A percentile compares a stretch with the other conserved stretches of the same genome.
Evolutionary conservation across 768 basidiomycete genomes (phyloP).

Genomic region (Trametes coccinea): DNA sequence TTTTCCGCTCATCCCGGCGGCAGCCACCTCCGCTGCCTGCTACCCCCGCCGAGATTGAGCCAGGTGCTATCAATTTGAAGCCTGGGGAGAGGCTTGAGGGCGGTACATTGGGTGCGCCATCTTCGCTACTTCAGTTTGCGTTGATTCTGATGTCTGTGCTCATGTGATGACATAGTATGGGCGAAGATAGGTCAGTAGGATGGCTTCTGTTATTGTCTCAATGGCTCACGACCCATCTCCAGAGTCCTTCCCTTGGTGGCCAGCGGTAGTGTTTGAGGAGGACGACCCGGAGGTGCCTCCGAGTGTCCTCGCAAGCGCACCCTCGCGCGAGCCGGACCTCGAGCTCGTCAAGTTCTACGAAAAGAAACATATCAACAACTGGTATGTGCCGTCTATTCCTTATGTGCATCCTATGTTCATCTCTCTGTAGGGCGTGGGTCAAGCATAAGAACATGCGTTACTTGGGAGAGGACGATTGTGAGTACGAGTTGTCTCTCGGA

Average conservation of each 20-base stretch:
- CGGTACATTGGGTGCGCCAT: constrained; percentile 64
- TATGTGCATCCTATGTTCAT: neutral
- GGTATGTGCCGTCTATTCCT: constrained; percentile 41
- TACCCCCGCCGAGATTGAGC: constrained; percentile 19
- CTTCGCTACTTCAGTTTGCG: neutral
- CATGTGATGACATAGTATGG: constrained; percentile 60
- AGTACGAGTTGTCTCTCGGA: constrained; percentile 24
- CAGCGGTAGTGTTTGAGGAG: constrained; percentile 68
- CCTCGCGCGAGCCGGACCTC: constrained; percentile 30
- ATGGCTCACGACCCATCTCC: neutral
- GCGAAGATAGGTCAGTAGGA: constrained; percentile 65
- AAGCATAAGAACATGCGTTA: constrained; percentile 53
- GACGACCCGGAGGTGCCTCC: constrained; percentile 59
- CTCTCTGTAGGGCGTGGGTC: constrained; percentile 59
- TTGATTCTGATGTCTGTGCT: neutral
- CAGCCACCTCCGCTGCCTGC: constrained; percentile 4
- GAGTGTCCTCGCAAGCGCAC: constrained; percentile 23
- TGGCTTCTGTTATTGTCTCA: neutral
- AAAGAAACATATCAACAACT: constrained; percentile 48
- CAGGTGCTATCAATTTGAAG: constrained; percentile 37
- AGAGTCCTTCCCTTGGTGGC: constrained; percentile 88
- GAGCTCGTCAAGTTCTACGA: constrained; percentile 85
- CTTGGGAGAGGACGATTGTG: constrained; percentile 72
- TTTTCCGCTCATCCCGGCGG: constrained; percentile 2
- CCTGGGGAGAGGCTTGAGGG: constrained; percentile 43